A percentile compares a stretch with the other conserved stretches of the same genome.
Conservation (phyloP, 768 basidiomycete genomes). For the Leccinum olivaceopallidum region DNA sequence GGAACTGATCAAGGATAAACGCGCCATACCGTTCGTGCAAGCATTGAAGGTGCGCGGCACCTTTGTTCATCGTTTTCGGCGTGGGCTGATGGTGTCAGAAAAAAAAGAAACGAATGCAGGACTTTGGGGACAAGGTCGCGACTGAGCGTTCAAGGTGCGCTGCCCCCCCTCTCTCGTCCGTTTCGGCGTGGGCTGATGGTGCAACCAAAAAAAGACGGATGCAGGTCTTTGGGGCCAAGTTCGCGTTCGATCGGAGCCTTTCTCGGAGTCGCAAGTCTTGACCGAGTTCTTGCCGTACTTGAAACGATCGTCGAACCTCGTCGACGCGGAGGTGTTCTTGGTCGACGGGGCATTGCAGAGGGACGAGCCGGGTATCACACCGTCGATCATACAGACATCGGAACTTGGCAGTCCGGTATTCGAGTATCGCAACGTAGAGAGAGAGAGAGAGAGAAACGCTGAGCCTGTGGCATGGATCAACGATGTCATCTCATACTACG, state of each 20-base stretch:
- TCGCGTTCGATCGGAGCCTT: constrained; percentile 59
- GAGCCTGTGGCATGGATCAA: neutral
- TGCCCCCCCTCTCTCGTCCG: neutral
- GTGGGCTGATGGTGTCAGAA: neutral
- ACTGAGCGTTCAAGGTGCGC: constrained; percentile 83
- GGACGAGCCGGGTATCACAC: constrained; percentile 57
- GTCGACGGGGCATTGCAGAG: constrained; percentile 67
- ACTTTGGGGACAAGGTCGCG: no score
- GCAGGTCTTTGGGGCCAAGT: constrained; percentile 67
- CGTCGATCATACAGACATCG: constrained; percentile 72
- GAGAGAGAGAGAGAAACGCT: neutral
- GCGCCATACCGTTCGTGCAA: constrained; percentile 89
- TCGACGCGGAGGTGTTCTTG: constrained; percentile 67
- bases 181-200: neutral
- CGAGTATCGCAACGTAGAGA: constrained; percentile 84
- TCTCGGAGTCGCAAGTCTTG: constrained; percentile 74
- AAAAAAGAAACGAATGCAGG: no score
- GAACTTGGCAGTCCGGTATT: constrained; percentile 88
- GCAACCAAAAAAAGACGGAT: constrained; percentile 67
- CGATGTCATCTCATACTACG: neutral
- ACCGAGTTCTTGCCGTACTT: constrained; percentile 75
- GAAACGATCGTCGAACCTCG: constrained; percentile 70
- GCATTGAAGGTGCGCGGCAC: no score
- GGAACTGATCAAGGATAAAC: constrained; percentile 94
- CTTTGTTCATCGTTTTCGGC: neutral